Evolutionary conservation across 176 grass and related monocot genomes (phyloP).

Genomic region (Eleusine coracana): DNA sequence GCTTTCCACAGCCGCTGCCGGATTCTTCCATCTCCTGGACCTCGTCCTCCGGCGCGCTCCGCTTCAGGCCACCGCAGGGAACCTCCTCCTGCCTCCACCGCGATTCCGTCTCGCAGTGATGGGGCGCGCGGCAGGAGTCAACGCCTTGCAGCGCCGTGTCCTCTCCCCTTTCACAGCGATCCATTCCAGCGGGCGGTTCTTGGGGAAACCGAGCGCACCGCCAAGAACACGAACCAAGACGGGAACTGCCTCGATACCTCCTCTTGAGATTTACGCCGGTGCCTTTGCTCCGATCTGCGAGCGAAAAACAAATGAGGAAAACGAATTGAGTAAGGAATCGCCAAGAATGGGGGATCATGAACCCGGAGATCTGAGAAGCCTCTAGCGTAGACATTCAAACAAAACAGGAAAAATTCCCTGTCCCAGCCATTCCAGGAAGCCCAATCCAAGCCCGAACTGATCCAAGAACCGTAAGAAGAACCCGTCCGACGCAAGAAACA

Average conservation of each 20-base stretch:
- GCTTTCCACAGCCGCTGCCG: constrained; percentile 25
- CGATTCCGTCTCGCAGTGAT: constrained; percentile 47
- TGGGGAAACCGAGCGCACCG: not conserved
- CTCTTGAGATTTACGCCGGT: not conserved
- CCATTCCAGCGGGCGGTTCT: constrained; percentile 25
- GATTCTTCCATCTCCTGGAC: constrained; percentile 25
- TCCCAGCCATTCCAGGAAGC: not conserved
- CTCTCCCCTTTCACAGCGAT: constrained; percentile 9
- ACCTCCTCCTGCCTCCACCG: constrained; percentile 37
- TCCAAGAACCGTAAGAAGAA: not conserved
- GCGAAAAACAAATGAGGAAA: not conserved
- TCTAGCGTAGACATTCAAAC: not conserved
- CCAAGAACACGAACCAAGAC: constrained; percentile 25
- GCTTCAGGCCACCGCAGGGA: constrained; percentile 33
- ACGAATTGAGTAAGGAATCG: constrained; percentile 28
- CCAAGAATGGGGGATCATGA: not conserved
- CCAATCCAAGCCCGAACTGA: not conserved
- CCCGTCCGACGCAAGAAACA: not conserved
- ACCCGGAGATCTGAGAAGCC: constrained; percentile 5
- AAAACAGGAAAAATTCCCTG: constrained; percentile 21
- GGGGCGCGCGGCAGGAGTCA: constrained; percentile 13
- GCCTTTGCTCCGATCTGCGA: constrained; percentile 15
- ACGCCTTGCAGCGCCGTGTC: constrained; percentile 46
- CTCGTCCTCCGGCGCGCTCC: constrained; percentile 11
- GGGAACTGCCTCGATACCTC: not conserved